phyloP scores from a whole-genome alignment of 23 red algal species.

The Chondrus crispus region DNA sequence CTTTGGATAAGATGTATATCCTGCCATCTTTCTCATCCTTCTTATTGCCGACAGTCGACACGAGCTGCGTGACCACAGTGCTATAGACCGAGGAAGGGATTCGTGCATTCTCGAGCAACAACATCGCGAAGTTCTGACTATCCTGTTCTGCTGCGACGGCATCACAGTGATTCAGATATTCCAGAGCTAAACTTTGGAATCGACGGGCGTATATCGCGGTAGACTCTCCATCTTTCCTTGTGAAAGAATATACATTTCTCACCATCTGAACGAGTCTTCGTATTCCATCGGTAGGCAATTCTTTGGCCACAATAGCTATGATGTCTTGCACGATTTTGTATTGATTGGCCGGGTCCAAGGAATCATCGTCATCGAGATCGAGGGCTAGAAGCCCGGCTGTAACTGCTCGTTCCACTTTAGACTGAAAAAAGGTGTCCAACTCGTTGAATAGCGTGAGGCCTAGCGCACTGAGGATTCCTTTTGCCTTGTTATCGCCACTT shows the following conservation, averaged over 20 bases:
- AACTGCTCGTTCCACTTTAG: background rate
- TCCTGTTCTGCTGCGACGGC: background rate
- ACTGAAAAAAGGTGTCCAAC: background rate
- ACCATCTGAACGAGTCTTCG: conserved; percentile 4
- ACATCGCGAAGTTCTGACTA: conserved; percentile 2
- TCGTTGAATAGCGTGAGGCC: background rate
- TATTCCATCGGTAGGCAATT: conserved; percentile 10
- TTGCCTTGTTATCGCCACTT: background rate
- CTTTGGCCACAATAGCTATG: background rate
- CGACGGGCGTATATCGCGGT: background rate
- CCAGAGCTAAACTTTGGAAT: background rate
- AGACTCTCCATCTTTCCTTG: background rate
- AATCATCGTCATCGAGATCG: background rate
- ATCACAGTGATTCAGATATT: background rate
- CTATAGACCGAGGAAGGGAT: background rate
- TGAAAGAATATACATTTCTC: background rate
- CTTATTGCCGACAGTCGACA: background rate
- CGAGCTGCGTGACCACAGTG: background rate
- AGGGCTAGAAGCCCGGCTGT: background rate
- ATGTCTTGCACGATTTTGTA: background rate
- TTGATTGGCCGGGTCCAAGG: background rate
- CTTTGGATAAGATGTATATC: background rate
- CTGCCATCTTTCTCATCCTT: background rate
- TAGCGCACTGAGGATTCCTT: background rate
- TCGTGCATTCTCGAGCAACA: background rate